Conservation (phyloP, 2,329 filamentous ascomycete species). For the Apiospora hydei region DNA sequence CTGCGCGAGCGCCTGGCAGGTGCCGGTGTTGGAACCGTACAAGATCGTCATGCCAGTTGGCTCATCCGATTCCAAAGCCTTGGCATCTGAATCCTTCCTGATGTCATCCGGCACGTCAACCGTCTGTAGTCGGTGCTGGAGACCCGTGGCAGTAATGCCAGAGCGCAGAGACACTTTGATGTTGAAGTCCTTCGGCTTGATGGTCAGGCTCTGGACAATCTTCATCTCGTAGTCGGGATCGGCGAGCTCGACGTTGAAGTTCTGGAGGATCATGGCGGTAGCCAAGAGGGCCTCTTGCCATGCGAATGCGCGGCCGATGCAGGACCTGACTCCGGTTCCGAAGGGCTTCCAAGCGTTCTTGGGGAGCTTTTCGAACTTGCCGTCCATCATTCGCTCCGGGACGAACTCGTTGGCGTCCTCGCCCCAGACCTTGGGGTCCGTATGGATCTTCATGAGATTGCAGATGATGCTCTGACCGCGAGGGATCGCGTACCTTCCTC, state of each 20-base stretch:
- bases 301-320: slow-evolving; percentile 77
- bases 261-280: slow-evolving; percentile 64
- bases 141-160: slow-evolving; percentile 42
- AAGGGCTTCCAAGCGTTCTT: slow-evolving; percentile 76
- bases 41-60: slow-evolving; percentile 52
- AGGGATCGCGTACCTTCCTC: slow-evolving; percentile 66
- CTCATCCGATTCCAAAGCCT: slow-evolving; percentile 25
- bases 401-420: slow-evolving; percentile 70
- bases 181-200: slow-evolving; percentile 69
- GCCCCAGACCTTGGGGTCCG: slow-evolving; percentile 70
- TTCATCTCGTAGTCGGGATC: slow-evolving; percentile 55
- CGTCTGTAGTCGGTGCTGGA: slow-evolving; percentile 34
- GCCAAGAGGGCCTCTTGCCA: slow-evolving; percentile 75
- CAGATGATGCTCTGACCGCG: slow-evolving; percentile 58
- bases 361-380: slow-evolving; percentile 70
- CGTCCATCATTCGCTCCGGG: slow-evolving; percentile 77
- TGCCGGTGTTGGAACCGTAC: slow-evolving; percentile 65
- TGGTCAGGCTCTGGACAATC: slow-evolving; percentile 57
- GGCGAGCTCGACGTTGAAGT: slow-evolving; percentile 65
- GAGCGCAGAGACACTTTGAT: slow-evolving; percentile 66
- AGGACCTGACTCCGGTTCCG: slow-evolving; percentile 73
- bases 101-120: slow-evolving; percentile 32
- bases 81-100: slow-evolving; percentile 23
- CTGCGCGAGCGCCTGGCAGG: slow-evolving; percentile 62
- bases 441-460: slow-evolving; percentile 62